Conservation (phyloP, 225 moss, liverwort and hornwort genomes). For the Rhytidiadelphus loreus region DNA sequence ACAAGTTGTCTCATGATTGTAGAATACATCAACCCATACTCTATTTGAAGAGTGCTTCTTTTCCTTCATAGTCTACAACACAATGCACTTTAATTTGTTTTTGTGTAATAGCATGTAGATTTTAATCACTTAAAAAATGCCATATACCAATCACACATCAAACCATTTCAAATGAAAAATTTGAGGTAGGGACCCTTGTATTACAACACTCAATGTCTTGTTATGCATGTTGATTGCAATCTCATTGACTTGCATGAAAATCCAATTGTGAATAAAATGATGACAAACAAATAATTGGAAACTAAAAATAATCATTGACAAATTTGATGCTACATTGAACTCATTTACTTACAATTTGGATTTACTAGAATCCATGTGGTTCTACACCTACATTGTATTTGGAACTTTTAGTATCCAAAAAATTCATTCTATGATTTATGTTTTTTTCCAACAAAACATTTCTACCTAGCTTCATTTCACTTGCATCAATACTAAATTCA, state of each 20-base stretch:
- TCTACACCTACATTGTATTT: background rate
- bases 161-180: too few relatives aligned
- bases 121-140: too few relatives aligned
- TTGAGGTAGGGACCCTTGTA: too few relatives aligned
- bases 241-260: background rate
- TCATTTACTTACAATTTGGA: background rate
- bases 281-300: background rate
- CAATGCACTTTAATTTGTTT: too few relatives aligned
- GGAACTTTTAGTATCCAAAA: background rate
- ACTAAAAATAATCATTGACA: rapidly evolving
- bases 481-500: background rate
- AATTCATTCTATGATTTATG: background rate
- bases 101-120: too few relatives aligned
- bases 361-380: background rate
- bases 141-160: too few relatives aligned
- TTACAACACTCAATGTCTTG: too few relatives aligned
- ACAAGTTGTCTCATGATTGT: too few relatives aligned
- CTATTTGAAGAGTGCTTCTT: too few relatives aligned
- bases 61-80: background rate
- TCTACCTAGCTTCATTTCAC: background rate
- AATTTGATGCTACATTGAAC: background rate
- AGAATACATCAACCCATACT: too few relatives aligned
- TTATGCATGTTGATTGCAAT: rapidly evolving
- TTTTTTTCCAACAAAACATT: too few relatives aligned
- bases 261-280: background rate